Evolutionary conservation across 305 asterid genomes (phyloP).

Genomic region (Solanum hybrid): DNA sequence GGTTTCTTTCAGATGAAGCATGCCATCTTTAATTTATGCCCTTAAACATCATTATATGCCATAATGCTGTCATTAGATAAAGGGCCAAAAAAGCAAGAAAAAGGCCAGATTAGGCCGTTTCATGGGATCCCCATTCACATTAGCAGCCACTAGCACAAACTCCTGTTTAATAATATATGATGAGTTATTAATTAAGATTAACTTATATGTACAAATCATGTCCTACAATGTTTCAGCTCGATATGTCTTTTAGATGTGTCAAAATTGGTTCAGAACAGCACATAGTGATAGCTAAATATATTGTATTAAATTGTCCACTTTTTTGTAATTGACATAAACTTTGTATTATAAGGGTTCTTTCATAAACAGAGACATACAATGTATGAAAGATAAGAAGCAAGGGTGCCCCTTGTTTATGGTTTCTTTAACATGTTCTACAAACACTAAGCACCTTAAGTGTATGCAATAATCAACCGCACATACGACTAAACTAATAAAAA

Average conservation of each 20-base stretch:
- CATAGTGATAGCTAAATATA: neutral
- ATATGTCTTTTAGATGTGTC: neutral
- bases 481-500: neutral
- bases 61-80: neutral
- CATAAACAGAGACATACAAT: slow-evolving; percentile 1
- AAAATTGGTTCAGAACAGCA: neutral
- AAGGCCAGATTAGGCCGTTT: neutral
- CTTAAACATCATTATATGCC: slow-evolving; percentile 1
- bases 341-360: neutral
- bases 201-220: neutral
- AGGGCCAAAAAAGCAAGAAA: neutral
- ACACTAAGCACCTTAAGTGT: neutral
- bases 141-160: neutral
- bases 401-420: neutral
- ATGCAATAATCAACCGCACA: neutral
- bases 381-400: slow-evolving; percentile 11
- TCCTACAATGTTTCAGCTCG: neutral
- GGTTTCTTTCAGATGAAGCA: slow-evolving; percentile 8
- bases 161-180: neutral
- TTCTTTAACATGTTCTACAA: slow-evolving; percentile 1
- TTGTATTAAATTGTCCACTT: neutral
- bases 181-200: neutral
- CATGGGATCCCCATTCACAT: slow-evolving; percentile 3
- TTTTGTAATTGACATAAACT: neutral
- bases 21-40: neutral